Evolutionary conservation across 805 yeast species (phyloP), one percentile per base, ranked within the genome.

Genomic region (Myxozyma sirexii): DNA sequence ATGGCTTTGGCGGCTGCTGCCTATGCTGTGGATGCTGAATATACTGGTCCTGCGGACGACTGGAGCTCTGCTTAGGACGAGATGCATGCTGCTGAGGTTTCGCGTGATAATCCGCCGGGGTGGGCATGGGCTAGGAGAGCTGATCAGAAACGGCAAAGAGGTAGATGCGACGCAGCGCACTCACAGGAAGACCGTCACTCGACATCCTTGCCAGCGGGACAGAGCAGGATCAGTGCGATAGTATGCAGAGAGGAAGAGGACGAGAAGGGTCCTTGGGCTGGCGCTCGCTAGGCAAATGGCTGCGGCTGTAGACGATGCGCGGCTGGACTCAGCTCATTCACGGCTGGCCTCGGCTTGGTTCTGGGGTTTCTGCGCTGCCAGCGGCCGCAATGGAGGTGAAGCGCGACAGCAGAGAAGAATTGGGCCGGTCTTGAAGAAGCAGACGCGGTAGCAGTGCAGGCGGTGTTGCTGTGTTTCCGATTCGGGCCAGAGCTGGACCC

Each of bases 21-120:
- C n/a, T 41, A 29, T 21, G 58, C 6, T 21, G 46, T 10, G 29
- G 31, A 15, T 42, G 54, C 1, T 31, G 27, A 17, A 41, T 15
- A 12, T 19, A 46, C 15, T 19, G 60, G 10, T 17, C 41, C 2
- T 29, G 48, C 43, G 17, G 51, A 23, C 21, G 44, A 41, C 41
- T 43, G 19, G 23, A 24, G 10, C n/a, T 26, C 49, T 39, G 57
- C 24, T n/a, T 24, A 27, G 44, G 57, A n/a, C 26, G 44, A 8
- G 43, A 33, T 26, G 23, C 31, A 10, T 38, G 50, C 5, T 37
- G 44, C 19, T 57, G 48, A 6, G 39, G 54, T 38, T 17, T 27
- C 5, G 31, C 46, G 13, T 48, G 52, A 21, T 59, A 60, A 15
- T 60, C 64, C 1, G 63, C 63, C 31, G 56, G 59, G 13, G 64